phyloP scores from a whole-genome alignment of 139 green algal species.

The Marvania coccoides region DNA sequence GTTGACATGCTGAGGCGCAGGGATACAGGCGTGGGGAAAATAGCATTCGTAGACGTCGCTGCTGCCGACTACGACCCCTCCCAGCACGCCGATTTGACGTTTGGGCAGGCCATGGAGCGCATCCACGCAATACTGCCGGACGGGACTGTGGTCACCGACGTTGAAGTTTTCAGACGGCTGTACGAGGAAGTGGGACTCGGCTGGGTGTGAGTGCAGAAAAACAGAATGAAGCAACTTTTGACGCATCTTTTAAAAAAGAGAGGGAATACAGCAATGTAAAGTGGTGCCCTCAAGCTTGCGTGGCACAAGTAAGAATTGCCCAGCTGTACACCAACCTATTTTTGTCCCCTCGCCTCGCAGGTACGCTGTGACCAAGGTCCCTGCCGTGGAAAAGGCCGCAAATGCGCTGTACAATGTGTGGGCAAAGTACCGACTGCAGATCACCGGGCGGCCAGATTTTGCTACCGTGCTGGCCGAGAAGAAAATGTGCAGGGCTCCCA shows the following conservation, averaged over 20 bases:
- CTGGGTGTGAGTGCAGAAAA: too few relatives aligned
- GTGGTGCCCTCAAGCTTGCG: neutral
- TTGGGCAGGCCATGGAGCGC: conserved; percentile 69
- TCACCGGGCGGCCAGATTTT: conserved; percentile 59
- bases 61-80: conserved; percentile 47
- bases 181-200: conserved; percentile 91
- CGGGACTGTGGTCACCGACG: conserved; percentile 62
- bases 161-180: conserved; percentile 71
- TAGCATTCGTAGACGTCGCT: conserved; percentile 91
- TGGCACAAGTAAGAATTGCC: neutral
- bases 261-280: too few relatives aligned
- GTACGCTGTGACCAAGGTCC: conserved; percentile 57
- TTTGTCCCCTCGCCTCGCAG: neutral
- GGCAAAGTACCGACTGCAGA: conserved; percentile 63
- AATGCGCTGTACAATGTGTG: conserved; percentile 81
- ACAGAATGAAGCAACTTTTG: too few relatives aligned
- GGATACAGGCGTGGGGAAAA: conserved; percentile 52
- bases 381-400: conserved; percentile 33
- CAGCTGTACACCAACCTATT: neutral
- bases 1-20: conserved; percentile 79
- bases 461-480: conserved; percentile 30
- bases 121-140: conserved; percentile 86
- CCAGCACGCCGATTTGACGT: conserved; percentile 71
- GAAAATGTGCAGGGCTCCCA: conserved; percentile 20
- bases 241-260: too few relatives aligned